Evolutionary conservation across 164 flowering plant species (phyloP), one percentile per base, ranked within the genome.

Genomic region (Pachysandra terminalis): DNA sequence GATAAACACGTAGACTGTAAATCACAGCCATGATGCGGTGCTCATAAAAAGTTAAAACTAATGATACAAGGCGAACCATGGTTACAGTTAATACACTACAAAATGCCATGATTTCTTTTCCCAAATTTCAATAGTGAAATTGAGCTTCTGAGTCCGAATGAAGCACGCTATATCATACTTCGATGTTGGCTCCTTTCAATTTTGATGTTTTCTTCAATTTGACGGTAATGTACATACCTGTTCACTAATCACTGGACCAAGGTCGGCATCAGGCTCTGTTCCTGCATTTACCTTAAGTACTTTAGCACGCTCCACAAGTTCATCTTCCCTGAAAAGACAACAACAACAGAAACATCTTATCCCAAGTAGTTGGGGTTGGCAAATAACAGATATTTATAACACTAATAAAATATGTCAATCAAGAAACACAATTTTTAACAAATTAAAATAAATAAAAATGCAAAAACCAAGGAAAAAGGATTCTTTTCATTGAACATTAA

Each of bases 231-330:
- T 57, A 19, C 37, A 53, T 48, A 90, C 98, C 96, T 88, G 89
- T 78, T 88, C 90, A 83, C 91, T 90, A 71, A 95, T 90, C 52
- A 95, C 94, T 63, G 98, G 98, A 77, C 98, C 98, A 70, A 95
- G 92, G 74, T 95, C 97, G 64, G 97, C 76, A 74, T 77, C 91
- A 61, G 97, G 89, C 73, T 87, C 94, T 59, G 81, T 82, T 76
- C 98, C 98, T 63, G 82, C 82, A 74, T 75, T 89, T 60, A 95
- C 96, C 78, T 89, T 90, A 4, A 95, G 89, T 54, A 79, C 75
- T 80, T 87, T 80, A 28, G 94, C 97, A 74, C 81, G 89, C 71
- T 87, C 97, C 27, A 81, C 69, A n/a, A 95, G 82, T 75, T 84
- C 81, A n/a, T 90, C 84, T 80, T 84, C 88, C 98, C 98, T 91